Percentiles rank a stretch among this genome's conserved stretches.
These are phyloP conservation scores for Corniculantispora saksenae DNA, from an alignment of 2,329 filamentous ascomycete species.

Conservation along the genomic window DNA sequence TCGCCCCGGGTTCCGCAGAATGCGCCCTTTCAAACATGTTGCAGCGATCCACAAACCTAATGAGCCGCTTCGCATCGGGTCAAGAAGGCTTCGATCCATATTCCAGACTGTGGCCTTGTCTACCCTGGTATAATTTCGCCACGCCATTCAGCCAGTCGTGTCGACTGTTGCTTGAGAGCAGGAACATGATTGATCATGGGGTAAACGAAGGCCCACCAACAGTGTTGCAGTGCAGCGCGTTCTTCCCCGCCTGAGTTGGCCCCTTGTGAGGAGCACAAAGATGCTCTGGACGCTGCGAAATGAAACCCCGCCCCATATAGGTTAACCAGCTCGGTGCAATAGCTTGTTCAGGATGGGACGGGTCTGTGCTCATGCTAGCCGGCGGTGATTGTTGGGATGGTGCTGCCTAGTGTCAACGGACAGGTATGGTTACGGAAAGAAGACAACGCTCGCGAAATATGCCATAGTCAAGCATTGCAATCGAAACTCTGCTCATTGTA, in stretches of 20 bases:
- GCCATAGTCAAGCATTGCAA: background rate
- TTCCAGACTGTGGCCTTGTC: background rate
- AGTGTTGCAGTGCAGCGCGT: slow-evolving; percentile 7
- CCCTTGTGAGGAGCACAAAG: background rate
- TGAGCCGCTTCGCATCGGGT: slow-evolving; percentile 4
- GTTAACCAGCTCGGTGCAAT: background rate
- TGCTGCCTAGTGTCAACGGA: background rate
- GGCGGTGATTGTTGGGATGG: background rate
- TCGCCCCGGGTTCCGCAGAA: background rate
- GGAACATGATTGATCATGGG: slow-evolving; percentile 11
- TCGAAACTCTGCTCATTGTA: background rate
- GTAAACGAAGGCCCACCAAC: background rate
- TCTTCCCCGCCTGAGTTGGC: background rate
- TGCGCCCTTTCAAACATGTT: background rate
- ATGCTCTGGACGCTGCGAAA: background rate
- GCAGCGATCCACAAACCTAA: background rate
- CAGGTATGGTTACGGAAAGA: background rate
- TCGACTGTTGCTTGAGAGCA: background rate
- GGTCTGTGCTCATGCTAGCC: background rate
- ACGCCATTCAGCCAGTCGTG: background rate
- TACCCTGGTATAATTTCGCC: too few relatives aligned
- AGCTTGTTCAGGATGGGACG: background rate
- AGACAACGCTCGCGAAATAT: background rate
- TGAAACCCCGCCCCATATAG: background rate
- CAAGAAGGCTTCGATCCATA: background rate